These are phyloP conservation scores for Colletotrichum paranaense DNA, from an alignment of 2,329 filamentous ascomycete genomes.

Conservation along the genomic window DNA sequence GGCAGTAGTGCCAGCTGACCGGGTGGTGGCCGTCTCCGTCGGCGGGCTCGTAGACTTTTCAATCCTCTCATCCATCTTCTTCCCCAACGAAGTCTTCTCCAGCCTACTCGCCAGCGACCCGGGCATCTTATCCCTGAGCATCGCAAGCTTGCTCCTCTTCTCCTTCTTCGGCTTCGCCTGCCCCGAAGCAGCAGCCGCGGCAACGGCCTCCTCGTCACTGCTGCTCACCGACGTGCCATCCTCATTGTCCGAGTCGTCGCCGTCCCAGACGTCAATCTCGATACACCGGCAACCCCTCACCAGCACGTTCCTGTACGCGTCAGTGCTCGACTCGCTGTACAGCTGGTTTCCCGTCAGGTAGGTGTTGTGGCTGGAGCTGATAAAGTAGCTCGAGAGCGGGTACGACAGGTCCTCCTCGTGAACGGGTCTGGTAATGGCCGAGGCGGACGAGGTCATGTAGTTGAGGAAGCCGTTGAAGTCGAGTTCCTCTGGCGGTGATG, in stretches of 20 bases:
- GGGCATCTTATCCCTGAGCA: conserved; percentile 69
- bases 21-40: conserved; percentile 4
- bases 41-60: conserved; percentile 41
- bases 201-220: conserved; percentile 58
- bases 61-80: conserved; percentile 51
- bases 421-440: conserved; percentile 54
- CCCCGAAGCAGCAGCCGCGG: background rate
- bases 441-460: conserved; percentile 67
- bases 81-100: conserved; percentile 60
- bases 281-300: conserved; percentile 89
- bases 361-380: conserved; percentile 95
- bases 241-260: conserved; percentile 77
- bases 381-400: conserved; percentile 90
- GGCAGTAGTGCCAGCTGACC: too few relatives aligned
- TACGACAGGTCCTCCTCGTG: conserved; percentile 70
- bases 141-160: conserved; percentile 71
- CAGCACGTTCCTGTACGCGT: conserved; percentile 87
- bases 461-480: conserved; percentile 61
- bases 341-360: conserved; percentile 92
- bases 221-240: conserved; percentile 64
- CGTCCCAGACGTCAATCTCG: conserved; percentile 97
- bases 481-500: conserved; percentile 46
- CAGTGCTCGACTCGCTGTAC: conserved; percentile 85
- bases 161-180: conserved; percentile 28
- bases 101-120: conserved; percentile 56